Base-by-base conservation (phyloP, 1,139 yeast genomes). In the Magnusiomyces magnusii region DNA sequence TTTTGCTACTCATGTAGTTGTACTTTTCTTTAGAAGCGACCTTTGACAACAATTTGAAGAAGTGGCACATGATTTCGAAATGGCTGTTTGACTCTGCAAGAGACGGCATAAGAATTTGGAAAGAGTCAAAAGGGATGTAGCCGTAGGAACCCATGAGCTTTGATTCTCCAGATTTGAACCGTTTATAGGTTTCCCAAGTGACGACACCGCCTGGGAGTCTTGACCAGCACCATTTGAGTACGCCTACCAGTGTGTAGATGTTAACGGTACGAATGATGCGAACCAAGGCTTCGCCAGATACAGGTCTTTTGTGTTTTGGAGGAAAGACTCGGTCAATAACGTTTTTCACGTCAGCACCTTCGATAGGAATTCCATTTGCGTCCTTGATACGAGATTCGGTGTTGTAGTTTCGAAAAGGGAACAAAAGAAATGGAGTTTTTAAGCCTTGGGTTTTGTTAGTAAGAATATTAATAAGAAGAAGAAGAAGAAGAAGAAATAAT, bases 21-120 rank as follows among this genome's bases (percentile, higher is more conserved):
- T 84, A 83, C 64, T 85, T 86, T 2, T 95, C 84, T 71, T 89
- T 87, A 17, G 95, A 83, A 0, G 95, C 85, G 51, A 91, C 74
- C n/a, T 90, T 80, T 10, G 90, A 86, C 57, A 91, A 74, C 54
- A 91, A 76, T 68, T 91, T 96, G 67, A 90, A 80, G 68, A 90
- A 91, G 70, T 88, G 95, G 69, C 87, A 88, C 3, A 89, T 93
- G 10, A 91, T 88, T 1, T 93, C 86, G 0, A 96, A 96, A 75
- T 90, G 97, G 10, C 92, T 86, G 2, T 93, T 89, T 0, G 95
- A 86, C 9, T 87, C 81, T 34, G 89, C 76, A 71, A 95, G 87
- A 62, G 84, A 84, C 5, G 96, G 96, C 89, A 90, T 86, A 58
- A 86, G 81, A 56, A 85, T 85, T 57, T 88, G 74, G 68, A 90